These are phyloP conservation scores for Cystobasidiaceae sp. DNA, from an alignment of 1,284 basidiomycete genomes.

Conservation along the genomic window DNA sequence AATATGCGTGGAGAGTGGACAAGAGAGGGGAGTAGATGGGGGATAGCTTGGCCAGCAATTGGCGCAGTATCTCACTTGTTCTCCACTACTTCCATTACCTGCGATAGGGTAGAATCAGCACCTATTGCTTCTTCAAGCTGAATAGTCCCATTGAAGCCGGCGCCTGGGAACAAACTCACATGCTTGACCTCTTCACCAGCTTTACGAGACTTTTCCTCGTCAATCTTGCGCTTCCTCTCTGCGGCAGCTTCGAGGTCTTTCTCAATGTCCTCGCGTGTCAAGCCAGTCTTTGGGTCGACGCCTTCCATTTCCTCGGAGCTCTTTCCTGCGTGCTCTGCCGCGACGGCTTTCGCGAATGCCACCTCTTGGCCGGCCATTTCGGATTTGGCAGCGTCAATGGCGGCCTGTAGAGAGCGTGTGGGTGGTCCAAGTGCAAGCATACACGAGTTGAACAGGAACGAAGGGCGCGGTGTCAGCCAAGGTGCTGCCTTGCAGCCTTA, in stretches of 20 bases:
- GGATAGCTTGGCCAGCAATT: too few relatives aligned
- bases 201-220: conserved; percentile 14
- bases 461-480: too few relatives aligned
- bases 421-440: too few relatives aligned
- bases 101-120: neutral
- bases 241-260: conserved; percentile 5
- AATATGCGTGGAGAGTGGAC: too few relatives aligned
- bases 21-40: too few relatives aligned
- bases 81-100: conserved; percentile 30
- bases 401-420: conserved; percentile 7
- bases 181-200: conserved; percentile 25
- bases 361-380: conserved; percentile 26
- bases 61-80: conserved; percentile 26
- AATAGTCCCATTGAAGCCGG: too few relatives aligned
- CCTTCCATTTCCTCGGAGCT: too few relatives aligned
- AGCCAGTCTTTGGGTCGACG: neutral
- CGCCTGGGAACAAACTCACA: too few relatives aligned
- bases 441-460: neutral
- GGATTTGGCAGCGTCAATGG: conserved; percentile 16
- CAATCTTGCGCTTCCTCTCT: conserved; percentile 16
- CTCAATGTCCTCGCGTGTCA: conserved; percentile 21
- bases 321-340: conserved; percentile 16
- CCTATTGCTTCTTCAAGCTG: neutral
- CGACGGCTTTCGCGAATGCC: conserved; percentile 24
- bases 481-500: too few relatives aligned